These are phyloP conservation scores for Irpex sp. DNA, from an alignment of 1,284 basidiomycete species.

Conservation along the genomic window DNA sequence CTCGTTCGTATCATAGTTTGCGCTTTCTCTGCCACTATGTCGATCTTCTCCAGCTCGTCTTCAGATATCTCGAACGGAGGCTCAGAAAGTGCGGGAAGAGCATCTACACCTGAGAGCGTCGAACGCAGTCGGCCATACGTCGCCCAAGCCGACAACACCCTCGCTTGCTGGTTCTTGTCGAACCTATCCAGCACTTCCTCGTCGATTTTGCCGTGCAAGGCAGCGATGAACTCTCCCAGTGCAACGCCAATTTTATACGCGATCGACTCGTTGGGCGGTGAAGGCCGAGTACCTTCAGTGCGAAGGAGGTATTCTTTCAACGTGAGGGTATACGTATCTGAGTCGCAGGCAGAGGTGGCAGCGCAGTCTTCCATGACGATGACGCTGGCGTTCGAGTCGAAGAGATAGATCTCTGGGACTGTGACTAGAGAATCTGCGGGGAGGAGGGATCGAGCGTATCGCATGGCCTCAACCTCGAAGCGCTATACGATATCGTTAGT, in stretches of 20 bases:
- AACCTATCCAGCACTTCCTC: constrained; percentile 31
- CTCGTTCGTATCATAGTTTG: constrained; percentile 31
- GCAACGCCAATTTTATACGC: constrained; percentile 27
- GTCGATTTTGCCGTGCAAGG: constrained; percentile 38
- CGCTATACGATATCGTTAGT: constrained; percentile 13
- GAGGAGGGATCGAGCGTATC: constrained; percentile 30
- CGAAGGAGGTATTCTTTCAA: background rate
- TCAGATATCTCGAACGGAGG: constrained; percentile 35
- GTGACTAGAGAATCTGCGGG: constrained; percentile 33
- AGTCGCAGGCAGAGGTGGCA: constrained; percentile 24
- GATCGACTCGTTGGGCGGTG: constrained; percentile 33
- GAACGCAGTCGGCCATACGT: constrained; percentile 45
- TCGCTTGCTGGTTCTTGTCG: constrained; percentile 35
- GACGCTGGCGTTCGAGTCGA: constrained; percentile 42
- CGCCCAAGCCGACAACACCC: constrained; percentile 34
- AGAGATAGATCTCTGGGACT: constrained; percentile 43
- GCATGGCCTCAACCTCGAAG: constrained; percentile 49
- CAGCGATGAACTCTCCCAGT: constrained; percentile 45
- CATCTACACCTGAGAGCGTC: constrained; percentile 34
- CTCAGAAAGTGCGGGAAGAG: constrained; percentile 30
- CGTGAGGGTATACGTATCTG: constrained; percentile 38
- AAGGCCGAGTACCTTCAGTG: constrained; percentile 26
- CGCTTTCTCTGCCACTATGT: constrained; percentile 30
- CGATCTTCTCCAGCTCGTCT: constrained; percentile 32
- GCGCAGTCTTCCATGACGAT: constrained; percentile 56